Base-by-base conservation (phyloP, 306 rosid species). In the Malus orientalis region DNA sequence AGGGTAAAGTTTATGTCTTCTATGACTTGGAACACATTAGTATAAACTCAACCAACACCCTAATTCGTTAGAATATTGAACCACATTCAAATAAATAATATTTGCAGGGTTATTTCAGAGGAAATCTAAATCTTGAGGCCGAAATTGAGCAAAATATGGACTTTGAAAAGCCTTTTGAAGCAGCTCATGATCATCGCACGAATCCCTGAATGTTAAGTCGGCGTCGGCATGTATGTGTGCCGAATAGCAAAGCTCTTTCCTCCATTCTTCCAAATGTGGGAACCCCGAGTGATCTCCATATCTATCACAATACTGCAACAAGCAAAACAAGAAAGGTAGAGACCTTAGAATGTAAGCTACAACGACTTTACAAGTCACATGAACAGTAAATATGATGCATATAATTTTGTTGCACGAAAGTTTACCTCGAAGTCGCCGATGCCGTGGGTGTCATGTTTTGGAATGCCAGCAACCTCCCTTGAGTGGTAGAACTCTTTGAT, bases 221-320 rank as follows among this genome's bases (percentile, higher is more conserved):
- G 45, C 78, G 9, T 57, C 29, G n/a, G 88, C 53, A 74, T 83
- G 89, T 57, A 73, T 33, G 29, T 90, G 0, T 15, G 93, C 84
- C 20, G 93, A 83, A 14, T 81, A 0, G 72, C 96, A 90, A 30
- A 95, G 83, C 74, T 70, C 65, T 84, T 95, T 95, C 82, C 95
- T 90, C 98, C 98, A 92, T 84, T 92, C 95, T 87, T 95, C 95
- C 77, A 92, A 69, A 58, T 54, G 95, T 60, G 97, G 93, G 80
- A 88, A 89, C 27, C 88, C 97, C 11, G 81, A 76, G 38, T 83
- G 70, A 12, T 90, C 98, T 25, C 90, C 93, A 60, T 90, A 92
- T 81, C 60, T 92, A 76, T 90, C 96, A 79, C 93, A 89, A 68
- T 92, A 95, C 98, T 95, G 89, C 88, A 85, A 65, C 59, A 71